Base-by-base conservation (phyloP, 495 filamentous ascomycete genomes). In the Aspergillus nidulans region DNA sequence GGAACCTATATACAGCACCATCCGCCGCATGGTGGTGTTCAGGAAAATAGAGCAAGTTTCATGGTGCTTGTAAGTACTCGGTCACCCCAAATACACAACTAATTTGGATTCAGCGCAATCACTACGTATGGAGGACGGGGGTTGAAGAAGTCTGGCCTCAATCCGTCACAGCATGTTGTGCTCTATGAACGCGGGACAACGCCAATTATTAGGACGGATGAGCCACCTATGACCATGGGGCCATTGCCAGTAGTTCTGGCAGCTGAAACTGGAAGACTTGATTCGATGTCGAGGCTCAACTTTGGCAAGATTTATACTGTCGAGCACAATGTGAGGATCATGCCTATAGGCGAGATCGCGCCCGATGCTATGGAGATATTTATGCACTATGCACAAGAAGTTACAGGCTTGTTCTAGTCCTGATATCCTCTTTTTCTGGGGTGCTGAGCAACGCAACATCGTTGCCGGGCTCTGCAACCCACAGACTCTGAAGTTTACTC, bases 251-350 rank as follows among this genome's bases (percentile, higher is more conserved):
- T 75, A 21, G 46, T 49, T 19, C 63, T 64, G 4, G 55, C 42
- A 0, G 4, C n/a, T n/a, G n/a, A 47, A 20, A 20, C 50, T 45
- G 7, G 58, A 66, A 9, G 48, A 61, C 49, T 78, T 4, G 66
- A 79, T 38, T 3, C 39, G 0, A 67, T 68, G 60, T 77, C 75
- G 1, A 62, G 75, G 6, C 45, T 79, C 24, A 78, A 80, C 40
- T 78, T 74, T 52, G 72, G 66, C 7, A 80, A 80, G 42, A 55
- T 70, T 3, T 72, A 78, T 60, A 74, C 77, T 0, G 72, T 77
- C 24, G 73, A 80, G 49, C 70, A 78, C 46, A 76, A 78, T 48
- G 52, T 72, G 6, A 76, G 72, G 45, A 69, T 78, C 4, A 53
- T 64, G 1, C 53, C 67, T 1, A 63, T 75, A 26, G 77, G 76